Evolutionary conservation across 495 filamentous ascomycete species (phyloP).

Genomic region (Coniosporium apollinis): DNA sequence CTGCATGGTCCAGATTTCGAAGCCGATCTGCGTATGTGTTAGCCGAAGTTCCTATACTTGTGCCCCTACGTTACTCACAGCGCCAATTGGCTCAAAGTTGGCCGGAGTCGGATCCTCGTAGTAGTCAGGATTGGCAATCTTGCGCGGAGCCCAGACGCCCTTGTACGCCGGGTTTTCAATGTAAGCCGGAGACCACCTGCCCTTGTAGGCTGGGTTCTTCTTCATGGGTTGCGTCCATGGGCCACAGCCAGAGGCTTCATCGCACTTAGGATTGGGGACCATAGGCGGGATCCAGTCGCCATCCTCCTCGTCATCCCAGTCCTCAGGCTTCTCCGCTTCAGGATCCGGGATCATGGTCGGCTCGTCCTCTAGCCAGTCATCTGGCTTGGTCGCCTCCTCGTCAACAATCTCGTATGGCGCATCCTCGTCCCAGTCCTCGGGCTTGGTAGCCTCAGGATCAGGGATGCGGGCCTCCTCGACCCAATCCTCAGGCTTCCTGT

Average conservation of each 20-base stretch:
- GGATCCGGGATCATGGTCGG: constrained; percentile 76
- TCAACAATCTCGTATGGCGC: constrained; percentile 92
- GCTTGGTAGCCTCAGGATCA: constrained; percentile 90
- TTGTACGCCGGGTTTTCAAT: constrained; percentile 99
- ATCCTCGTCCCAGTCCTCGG: constrained; percentile 98
- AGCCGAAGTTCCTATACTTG: constrained; percentile 3
- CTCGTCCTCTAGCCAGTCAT: constrained; percentile 93
- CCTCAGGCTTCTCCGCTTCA: constrained; percentile 95
- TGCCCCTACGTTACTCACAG: constrained; percentile 40
- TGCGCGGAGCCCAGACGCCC: constrained; percentile 82
- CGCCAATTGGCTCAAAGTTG: constrained; percentile 96
- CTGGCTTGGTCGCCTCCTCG: constrained; percentile 79
- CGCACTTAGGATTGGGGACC: constrained; percentile 89
- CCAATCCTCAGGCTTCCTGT: constrained; percentile 91
- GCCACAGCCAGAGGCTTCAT: constrained; percentile 85
- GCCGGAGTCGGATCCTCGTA: constrained; percentile 95
- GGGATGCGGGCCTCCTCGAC: constrained; percentile 80
- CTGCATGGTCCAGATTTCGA: constrained; percentile 99
- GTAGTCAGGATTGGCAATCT: constrained; percentile 94
- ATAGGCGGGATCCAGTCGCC: constrained; percentile 95
- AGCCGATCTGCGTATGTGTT: constrained; percentile 52
- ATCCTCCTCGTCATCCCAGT: constrained; percentile 99
- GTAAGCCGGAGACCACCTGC: constrained; percentile 86
- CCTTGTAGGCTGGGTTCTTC: constrained; percentile 96
- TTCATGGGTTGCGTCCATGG: constrained; percentile 83